Evolutionary conservation across 352 stramenopile genomes (phyloP).

Genomic region (Phytopythium ostracodes): DNA sequence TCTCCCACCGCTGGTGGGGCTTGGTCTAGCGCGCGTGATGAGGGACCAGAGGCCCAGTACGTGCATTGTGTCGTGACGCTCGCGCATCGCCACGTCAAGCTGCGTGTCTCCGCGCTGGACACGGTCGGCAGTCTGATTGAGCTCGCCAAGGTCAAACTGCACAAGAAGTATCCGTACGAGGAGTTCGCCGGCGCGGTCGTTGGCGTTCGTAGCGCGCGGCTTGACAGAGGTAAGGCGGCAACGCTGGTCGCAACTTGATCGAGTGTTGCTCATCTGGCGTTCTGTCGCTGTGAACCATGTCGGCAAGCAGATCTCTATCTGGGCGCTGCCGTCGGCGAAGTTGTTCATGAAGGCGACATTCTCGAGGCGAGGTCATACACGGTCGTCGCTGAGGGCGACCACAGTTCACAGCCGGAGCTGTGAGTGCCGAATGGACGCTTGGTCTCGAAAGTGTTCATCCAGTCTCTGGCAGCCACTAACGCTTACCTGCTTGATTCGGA

Average conservation of each 20-base stretch:
- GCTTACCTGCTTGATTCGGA: too few relatives aligned
- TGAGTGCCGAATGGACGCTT: too few relatives aligned
- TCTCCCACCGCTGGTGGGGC: neutral
- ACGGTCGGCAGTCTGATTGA: neutral
- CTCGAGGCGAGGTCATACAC: conserved; percentile 3
- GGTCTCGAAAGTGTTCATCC: too few relatives aligned
- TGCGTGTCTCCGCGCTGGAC: neutral
- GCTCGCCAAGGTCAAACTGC: neutral
- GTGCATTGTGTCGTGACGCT: neutral
- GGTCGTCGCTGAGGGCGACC: neutral
- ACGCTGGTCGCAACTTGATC: neutral
- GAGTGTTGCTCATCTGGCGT: neutral
- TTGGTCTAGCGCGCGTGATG: too few relatives aligned
- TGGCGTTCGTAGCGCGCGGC: neutral
- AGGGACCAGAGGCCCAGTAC: neutral
- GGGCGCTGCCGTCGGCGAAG: neutral
- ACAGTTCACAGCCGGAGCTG: neutral
- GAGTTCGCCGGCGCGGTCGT: neutral
- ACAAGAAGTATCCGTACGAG: conserved; percentile 2
- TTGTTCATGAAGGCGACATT: neutral
- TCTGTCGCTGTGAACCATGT: too few relatives aligned
- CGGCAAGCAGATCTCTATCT: neutral
- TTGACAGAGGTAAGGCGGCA: neutral
- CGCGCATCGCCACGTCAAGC: neutral
- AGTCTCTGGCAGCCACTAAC: too few relatives aligned